phyloP scores from a whole-genome alignment of 2,329 filamentous ascomycete species.

The Fusarium sp. region DNA sequence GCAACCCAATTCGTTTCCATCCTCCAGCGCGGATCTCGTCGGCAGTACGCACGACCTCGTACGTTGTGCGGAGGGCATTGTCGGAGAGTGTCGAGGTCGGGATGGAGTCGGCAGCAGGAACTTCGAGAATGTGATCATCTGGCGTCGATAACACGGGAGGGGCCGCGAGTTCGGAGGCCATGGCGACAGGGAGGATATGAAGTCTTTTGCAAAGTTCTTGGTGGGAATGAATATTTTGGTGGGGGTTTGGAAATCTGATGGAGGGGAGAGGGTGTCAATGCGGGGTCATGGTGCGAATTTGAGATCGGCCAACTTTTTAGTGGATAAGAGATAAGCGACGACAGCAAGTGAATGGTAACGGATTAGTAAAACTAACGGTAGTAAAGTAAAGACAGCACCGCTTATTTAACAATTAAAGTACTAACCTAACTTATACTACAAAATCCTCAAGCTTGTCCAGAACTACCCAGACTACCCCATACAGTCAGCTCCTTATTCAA shows the following conservation, averaged over 20 bases:
- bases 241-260: slow-evolving; percentile 31
- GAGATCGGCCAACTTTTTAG: not conserved
- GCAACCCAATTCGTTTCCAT: slow-evolving; percentile 85
- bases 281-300: slow-evolving; percentile 42
- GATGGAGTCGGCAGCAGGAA: slow-evolving; percentile 55
- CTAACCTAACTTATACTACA: no score
- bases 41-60: slow-evolving; percentile 86
- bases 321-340: not conserved
- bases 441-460: no score
- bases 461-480: no score
- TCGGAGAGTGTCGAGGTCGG: slow-evolving; percentile 59
- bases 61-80: slow-evolving; percentile 78
- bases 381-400: no score
- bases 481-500: no score
- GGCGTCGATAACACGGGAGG: slow-evolving; percentile 73
- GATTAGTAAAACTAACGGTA: no score
- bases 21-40: slow-evolving; percentile 76
- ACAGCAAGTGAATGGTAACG: no score
- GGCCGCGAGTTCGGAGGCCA: slow-evolving; percentile 61
- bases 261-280: slow-evolving; percentile 45
- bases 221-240: slow-evolving; percentile 39
- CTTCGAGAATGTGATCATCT: slow-evolving; percentile 68
- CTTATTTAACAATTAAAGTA: no score
- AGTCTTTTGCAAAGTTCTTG: slow-evolving; percentile 19
- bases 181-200: slow-evolving; percentile 39